Conservation (phyloP, 2,329 filamentous ascomycete species). For the Monilinia aucupariae region DNA sequence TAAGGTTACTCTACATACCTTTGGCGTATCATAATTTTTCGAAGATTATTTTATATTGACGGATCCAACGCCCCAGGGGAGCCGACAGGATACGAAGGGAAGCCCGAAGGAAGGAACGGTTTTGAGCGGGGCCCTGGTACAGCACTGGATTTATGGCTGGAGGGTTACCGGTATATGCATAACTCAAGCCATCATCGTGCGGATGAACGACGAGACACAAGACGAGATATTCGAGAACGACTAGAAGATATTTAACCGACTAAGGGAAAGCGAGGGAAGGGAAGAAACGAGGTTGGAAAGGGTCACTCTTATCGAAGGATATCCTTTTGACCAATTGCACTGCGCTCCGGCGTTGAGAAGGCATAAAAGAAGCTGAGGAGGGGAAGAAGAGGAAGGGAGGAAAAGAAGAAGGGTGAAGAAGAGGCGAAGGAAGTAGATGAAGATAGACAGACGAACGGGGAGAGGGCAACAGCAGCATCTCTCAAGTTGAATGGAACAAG, state of each 20-base stretch:
- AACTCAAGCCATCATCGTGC: background rate
- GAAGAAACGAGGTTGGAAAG: too few relatives aligned
- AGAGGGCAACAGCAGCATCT: background rate
- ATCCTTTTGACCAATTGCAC: background rate
- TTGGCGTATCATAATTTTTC: background rate
- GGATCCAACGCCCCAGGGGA: slow-evolving; percentile 1
- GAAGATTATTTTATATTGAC: background rate
- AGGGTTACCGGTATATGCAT: slow-evolving; percentile 6
- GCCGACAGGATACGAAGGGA: slow-evolving; percentile 6
- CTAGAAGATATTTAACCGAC: background rate
- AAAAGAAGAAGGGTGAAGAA: background rate
- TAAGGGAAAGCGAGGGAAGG: too few relatives aligned
- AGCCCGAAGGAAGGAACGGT: slow-evolving; percentile 2
- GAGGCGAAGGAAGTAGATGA: background rate
- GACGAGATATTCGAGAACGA: background rate
- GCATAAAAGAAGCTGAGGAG: background rate
- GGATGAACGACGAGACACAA: slow-evolving; percentile 7
- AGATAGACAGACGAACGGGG: background rate
- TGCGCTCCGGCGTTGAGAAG: background rate
- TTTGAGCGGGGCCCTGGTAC: slow-evolving; percentile 9
- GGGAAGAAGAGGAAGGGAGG: background rate
- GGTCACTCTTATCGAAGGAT: background rate
- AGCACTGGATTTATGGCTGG: slow-evolving; percentile 5
- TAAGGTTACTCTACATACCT: background rate
- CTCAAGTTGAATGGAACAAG: too few relatives aligned